Base-by-base conservation (phyloP, 495 filamentous ascomycete species). In the Penicillium subrubescens region DNA sequence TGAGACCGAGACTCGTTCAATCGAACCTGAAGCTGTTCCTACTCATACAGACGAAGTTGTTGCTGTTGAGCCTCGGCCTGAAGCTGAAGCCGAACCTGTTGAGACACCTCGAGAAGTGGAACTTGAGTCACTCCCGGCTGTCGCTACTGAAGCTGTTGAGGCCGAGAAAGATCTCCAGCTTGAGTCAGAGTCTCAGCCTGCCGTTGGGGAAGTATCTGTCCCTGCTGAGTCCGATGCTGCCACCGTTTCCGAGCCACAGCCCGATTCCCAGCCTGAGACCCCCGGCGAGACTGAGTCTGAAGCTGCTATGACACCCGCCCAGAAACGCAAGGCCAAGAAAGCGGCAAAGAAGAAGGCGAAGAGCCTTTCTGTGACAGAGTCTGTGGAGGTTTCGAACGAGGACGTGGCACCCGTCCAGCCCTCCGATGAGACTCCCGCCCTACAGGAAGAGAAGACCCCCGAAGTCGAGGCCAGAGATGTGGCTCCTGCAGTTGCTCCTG, bases 341-440 rank as follows among this genome's bases (percentile, higher is more conserved):
- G 68, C 73, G 15, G 61, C 73, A 71, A 74, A 77, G 62, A 77
- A 74, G 56, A 76, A 76, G 70, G 62, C 58, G 27, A 75, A 76
- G 62, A 70, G 61, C 8, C 60, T 56, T 17, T 65, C 62, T 56
- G 25, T 60, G 23, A 23, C 35, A 10, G 68, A 70, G 5, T 37
- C 63, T n/a, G 37, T 50, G 37, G 60, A n/a, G 3, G 25, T 0
- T n/a, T 3, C n/a, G 6, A 21, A 52, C 12, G 59, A 61, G 14
- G 53, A 51, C 5, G 17, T 23, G 12, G 60, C 56, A 33, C 8
- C 35, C 19, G 19, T 34, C 33, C 15, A 39, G 27, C 8, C 31
- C 41, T 48, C 50, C 6, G 33, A 53, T 19, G 57, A 65, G 15
- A 41, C 12, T 23, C 34, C 57, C 1, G n/a, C 14, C 17, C 14